Conservation (phyloP, 1,284 basidiomycete species). For the Pascua guehoae region DNA sequence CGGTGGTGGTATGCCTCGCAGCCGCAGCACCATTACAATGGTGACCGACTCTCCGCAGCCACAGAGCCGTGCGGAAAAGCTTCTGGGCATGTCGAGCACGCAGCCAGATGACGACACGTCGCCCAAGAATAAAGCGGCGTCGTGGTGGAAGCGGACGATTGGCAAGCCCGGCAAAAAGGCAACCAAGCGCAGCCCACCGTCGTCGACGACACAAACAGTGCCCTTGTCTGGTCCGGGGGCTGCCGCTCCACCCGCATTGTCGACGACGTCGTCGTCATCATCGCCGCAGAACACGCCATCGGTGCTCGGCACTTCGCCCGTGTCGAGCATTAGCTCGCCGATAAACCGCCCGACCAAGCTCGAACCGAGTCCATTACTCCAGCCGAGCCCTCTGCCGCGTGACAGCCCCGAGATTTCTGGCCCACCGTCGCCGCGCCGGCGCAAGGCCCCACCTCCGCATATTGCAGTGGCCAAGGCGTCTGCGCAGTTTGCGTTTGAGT, state of each 20-base stretch:
- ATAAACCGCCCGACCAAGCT: neutral
- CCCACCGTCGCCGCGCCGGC: neutral
- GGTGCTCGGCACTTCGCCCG: neutral
- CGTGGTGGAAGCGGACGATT: conserved; percentile 21
- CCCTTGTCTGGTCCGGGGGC: no score
- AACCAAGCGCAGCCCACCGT: neutral
- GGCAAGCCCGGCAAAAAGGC: conserved; percentile 13
- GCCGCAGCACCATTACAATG: conserved; percentile 50
- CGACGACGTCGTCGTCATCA: neutral
- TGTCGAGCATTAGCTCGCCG: no score
- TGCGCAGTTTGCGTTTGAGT: conserved; percentile 43
- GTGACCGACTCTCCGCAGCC: conserved; percentile 35
- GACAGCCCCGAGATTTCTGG: neutral
- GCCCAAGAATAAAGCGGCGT: conserved; percentile 7
- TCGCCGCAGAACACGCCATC: conserved; percentile 21
- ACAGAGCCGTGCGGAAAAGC: conserved; percentile 36
- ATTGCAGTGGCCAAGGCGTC: conserved; percentile 18
- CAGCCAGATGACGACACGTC: conserved; percentile 13
- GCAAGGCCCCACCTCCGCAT: conserved; percentile 33
- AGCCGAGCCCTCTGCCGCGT: conserved; percentile 8
- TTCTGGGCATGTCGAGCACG: conserved; percentile 36
- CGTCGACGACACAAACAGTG: no score
- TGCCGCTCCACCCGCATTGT: no score
- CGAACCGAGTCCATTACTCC: conserved; percentile 13
- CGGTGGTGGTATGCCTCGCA: conserved; percentile 28